A percentile compares a stretch with the other conserved stretches of the same genome.
phyloP scores from a whole-genome alignment of 495 filamentous ascomycete species.

The Lasiosphaeria hispida region DNA sequence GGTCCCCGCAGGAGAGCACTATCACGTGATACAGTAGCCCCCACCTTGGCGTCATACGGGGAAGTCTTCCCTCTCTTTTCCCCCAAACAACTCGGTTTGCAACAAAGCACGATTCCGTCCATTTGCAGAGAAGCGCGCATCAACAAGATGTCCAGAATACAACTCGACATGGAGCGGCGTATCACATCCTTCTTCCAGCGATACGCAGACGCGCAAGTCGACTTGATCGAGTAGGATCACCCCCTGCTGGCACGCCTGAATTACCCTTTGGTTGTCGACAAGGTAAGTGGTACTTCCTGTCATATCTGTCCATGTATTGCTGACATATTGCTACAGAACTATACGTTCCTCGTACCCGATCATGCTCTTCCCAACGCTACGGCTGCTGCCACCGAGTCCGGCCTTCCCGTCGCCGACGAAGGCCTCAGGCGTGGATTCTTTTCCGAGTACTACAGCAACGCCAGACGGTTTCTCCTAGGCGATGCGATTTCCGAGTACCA shows the following conservation, averaged over 20 bases:
- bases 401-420: conserved; percentile 2
- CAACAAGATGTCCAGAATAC: conserved; percentile 2
- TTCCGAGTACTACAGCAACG: conserved; percentile 1
- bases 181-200: conserved; percentile 1
- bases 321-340: not conserved
- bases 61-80: not conserved
- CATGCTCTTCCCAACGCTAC: conserved; percentile 3
- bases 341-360: conserved; percentile 1
- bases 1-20: not conserved
- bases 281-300: conserved; percentile 1
- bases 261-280: not conserved
- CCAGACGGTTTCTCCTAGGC: conserved; percentile 1
- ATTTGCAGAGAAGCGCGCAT: conserved; percentile 1
- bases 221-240: conserved; percentile 1
- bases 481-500: conserved; percentile 2
- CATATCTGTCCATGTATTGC: not conserved
- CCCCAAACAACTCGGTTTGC: too few species aligned
- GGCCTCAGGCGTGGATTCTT: conserved; percentile 1
- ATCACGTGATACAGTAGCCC: not conserved
- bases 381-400: not conserved
- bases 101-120: too few species aligned
- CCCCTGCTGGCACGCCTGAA: not conserved
- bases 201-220: conserved; percentile 1
- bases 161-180: not conserved
- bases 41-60: not conserved